Percentiles rank a stretch among this genome's conserved stretches.
These are phyloP conservation scores for Yamadazyma mexicana DNA, from an alignment of 1,139 yeast genomes.

Conservation along the genomic window DNA sequence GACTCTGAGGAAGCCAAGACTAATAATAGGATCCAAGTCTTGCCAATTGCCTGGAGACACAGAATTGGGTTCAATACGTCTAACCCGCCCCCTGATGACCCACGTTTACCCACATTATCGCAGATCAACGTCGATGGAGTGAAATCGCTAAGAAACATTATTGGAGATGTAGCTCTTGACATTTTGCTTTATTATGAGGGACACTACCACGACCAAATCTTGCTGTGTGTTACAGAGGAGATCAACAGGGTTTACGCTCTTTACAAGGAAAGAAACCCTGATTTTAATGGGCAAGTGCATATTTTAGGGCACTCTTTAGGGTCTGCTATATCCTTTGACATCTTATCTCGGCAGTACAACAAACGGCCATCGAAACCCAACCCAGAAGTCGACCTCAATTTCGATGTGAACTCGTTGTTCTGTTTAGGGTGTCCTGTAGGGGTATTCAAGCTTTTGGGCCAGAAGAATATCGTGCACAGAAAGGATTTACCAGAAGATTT, in stretches of 20 bases:
- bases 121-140: constrained; percentile 84
- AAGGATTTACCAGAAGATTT: constrained; percentile 19
- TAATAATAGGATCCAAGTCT: constrained; percentile 69
- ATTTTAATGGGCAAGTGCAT: constrained; percentile 76
- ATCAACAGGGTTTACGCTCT: constrained; percentile 66
- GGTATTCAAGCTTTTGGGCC: constrained; percentile 70
- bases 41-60: constrained; percentile 81
- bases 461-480: constrained; percentile 52
- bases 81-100: constrained; percentile 18
- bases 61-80: constrained; percentile 55
- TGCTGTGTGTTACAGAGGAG: constrained; percentile 65
- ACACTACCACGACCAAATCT: constrained; percentile 59
- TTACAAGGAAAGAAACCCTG: constrained; percentile 66
- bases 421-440: constrained; percentile 91
- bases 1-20: constrained; percentile 18
- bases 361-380: constrained; percentile 20
- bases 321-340: constrained; percentile 79
- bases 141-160: constrained; percentile 68
- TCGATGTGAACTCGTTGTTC: constrained; percentile 74
- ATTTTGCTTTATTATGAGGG: constrained; percentile 84
- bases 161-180: constrained; percentile 87
- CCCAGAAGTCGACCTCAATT: constrained; percentile 47
- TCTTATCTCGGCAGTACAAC: constrained; percentile 60
- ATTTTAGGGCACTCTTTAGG: constrained; percentile 92
- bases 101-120: constrained; percentile 59